These are phyloP conservation scores for Rosellinia necatrix DNA, from an alignment of 2,329 filamentous ascomycete genomes.

Conservation along the genomic window DNA sequence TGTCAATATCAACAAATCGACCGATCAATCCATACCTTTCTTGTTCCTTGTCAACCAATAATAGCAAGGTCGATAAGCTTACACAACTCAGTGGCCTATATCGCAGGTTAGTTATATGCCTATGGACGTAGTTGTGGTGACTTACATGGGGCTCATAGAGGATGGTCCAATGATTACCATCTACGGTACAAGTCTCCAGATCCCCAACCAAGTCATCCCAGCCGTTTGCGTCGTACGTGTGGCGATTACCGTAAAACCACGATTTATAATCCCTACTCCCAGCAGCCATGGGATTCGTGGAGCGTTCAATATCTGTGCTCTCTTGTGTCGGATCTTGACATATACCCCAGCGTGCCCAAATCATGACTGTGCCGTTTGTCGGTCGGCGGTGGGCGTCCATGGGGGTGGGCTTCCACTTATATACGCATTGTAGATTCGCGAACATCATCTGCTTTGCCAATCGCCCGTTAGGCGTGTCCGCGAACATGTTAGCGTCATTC, in stretches of 20 bases:
- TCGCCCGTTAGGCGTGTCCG: neutral
- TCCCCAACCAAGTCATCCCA: constrained; percentile 26
- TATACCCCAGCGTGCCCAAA: constrained; percentile 25
- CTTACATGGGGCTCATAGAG: constrained; percentile 26
- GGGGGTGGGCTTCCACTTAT: constrained; percentile 24
- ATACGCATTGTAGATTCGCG: constrained; percentile 24
- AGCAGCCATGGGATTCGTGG: constrained; percentile 17
- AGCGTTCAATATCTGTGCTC: neutral
- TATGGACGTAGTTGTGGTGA: neutral
- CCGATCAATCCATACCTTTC: no score
- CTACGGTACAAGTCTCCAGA: constrained; percentile 18
- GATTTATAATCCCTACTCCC: constrained; percentile 20
- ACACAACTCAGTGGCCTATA: constrained; percentile 13
- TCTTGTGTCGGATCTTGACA: neutral
- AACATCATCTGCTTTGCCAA: constrained; percentile 13
- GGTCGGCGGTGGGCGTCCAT: constrained; percentile 14
- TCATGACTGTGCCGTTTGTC: constrained; percentile 20
- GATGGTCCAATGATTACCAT: constrained; percentile 28
- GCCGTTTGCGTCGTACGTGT: constrained; percentile 23
- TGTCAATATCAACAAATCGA: no score
- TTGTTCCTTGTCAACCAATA: neutral
- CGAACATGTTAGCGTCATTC: neutral
- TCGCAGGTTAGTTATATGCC: neutral
- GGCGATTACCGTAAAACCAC: constrained; percentile 21
- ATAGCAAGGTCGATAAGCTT: constrained; percentile 20